These are phyloP conservation scores for Mentha longifolia DNA, from an alignment of 257 asterid species.

Conservation along the genomic window DNA sequence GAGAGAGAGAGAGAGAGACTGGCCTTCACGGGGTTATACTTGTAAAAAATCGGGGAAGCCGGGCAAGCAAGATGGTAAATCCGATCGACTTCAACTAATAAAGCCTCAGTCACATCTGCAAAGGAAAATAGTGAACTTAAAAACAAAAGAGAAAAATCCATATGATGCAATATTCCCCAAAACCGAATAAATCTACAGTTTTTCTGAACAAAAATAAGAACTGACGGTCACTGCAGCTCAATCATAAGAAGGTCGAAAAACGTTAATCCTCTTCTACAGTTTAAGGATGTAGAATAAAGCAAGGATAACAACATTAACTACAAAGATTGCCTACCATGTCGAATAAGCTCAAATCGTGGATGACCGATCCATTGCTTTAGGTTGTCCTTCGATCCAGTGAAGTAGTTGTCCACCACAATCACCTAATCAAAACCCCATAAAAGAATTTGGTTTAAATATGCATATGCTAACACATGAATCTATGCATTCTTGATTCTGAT, in stretches of 20 bases:
- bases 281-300: not conserved
- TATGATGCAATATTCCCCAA: too few relatives aligned
- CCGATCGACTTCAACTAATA: constrained; percentile 87
- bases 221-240: not conserved
- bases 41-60: constrained; percentile 98
- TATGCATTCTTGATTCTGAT: not conserved
- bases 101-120: constrained; percentile 91
- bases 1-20: constrained; percentile 29
- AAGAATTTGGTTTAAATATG: not conserved
- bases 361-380: constrained; percentile 93
- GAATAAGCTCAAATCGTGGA: constrained; percentile 97
- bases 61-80: constrained; percentile 99
- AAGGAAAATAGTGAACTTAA: not conserved
- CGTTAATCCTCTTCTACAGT: not conserved
- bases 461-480: not conserved
- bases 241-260: not conserved
- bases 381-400: constrained; percentile 98
- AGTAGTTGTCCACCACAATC: constrained; percentile 90
- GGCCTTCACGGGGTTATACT: constrained; percentile 96
- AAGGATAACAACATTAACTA: constrained; percentile 13
- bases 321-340: constrained; percentile 66
- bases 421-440: constrained; percentile 50
- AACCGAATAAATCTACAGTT: too few relatives aligned
- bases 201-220: not conserved
- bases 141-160: not conserved